phyloP scores from a whole-genome alignment of 257 asterid genomes.

The Verbena officinalis region DNA sequence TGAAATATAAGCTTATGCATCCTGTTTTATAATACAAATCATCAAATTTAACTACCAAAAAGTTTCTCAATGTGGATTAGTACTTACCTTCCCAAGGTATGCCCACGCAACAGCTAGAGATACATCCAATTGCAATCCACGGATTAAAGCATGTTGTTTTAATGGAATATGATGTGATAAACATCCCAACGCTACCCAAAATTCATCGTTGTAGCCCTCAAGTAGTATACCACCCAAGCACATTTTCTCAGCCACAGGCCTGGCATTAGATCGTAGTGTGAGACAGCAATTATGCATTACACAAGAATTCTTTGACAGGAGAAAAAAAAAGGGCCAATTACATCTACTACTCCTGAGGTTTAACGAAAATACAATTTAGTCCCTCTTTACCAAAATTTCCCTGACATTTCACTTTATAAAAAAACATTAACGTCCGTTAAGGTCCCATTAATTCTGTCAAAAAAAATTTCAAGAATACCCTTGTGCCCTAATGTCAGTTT shows the following conservation, averaged over 20 bases:
- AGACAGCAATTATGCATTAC: constrained; percentile 33
- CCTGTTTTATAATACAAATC: constrained; percentile 9
- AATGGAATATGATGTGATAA: constrained; percentile 60
- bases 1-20: constrained; percentile 13
- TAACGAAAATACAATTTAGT: too few relatives aligned
- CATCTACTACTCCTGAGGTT: too few relatives aligned
- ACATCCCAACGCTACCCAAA: constrained; percentile 96
- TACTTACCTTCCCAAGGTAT: constrained; percentile 82
- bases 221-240: constrained; percentile 80
- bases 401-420: too few relatives aligned
- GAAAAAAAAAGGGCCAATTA: too few relatives aligned
- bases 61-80: constrained; percentile 11
- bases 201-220: constrained; percentile 85
- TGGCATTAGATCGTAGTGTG: constrained; percentile 40
- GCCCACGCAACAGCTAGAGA: constrained; percentile 99
- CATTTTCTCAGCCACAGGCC: constrained; percentile 96
- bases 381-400: too few relatives aligned
- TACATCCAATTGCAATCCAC: constrained; percentile 87
- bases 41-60: constrained; percentile 25
- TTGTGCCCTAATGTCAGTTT: too few relatives aligned
- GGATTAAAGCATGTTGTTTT: constrained; percentile 91
- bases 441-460: too few relatives aligned
- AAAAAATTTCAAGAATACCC: too few relatives aligned
- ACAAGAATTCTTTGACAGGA: constrained; percentile 18
- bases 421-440: too few relatives aligned